Conservation (phyloP, 2,329 filamentous ascomycete genomes). For the Fonsecaea monophora region DNA sequence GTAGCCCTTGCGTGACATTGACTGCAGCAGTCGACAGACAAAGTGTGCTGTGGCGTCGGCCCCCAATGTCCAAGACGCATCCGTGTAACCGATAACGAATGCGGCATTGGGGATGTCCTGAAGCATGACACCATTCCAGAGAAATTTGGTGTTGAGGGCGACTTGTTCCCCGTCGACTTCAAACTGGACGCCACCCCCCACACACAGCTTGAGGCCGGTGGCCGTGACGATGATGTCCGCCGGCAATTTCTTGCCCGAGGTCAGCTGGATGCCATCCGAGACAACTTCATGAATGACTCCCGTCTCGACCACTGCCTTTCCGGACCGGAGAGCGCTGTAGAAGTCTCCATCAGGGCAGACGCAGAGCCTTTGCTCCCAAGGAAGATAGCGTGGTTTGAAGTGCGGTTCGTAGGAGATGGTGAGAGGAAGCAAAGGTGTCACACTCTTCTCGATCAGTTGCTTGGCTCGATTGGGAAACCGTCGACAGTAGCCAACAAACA, state of each 20-base stretch:
- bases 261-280: slow-evolving; percentile 55
- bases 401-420: slow-evolving; percentile 62
- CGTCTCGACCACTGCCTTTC: slow-evolving; percentile 61
- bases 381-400: slow-evolving; percentile 69
- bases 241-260: slow-evolving; percentile 48
- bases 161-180: slow-evolving; percentile 47
- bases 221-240: slow-evolving; percentile 53
- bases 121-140: slow-evolving; percentile 25
- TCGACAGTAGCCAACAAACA: neutral
- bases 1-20: slow-evolving; percentile 1
- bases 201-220: slow-evolving; percentile 49
- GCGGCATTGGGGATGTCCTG: slow-evolving; percentile 44
- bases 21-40: slow-evolving; percentile 45
- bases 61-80: slow-evolving; percentile 53
- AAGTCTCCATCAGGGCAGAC: slow-evolving; percentile 69
- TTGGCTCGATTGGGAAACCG: neutral
- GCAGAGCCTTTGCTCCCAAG: slow-evolving; percentile 77
- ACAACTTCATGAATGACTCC: slow-evolving; percentile 60
- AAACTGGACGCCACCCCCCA: slow-evolving; percentile 47
- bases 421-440: slow-evolving; percentile 7
- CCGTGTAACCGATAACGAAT: slow-evolving; percentile 51
- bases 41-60: slow-evolving; percentile 51
- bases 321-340: slow-evolving; percentile 58
- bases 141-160: slow-evolving; percentile 44
- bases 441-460: neutral